These are phyloP conservation scores for Ceratocystis huliohia DNA, from an alignment of 2,329 filamentous ascomycete genomes.

Conservation along the genomic window DNA sequence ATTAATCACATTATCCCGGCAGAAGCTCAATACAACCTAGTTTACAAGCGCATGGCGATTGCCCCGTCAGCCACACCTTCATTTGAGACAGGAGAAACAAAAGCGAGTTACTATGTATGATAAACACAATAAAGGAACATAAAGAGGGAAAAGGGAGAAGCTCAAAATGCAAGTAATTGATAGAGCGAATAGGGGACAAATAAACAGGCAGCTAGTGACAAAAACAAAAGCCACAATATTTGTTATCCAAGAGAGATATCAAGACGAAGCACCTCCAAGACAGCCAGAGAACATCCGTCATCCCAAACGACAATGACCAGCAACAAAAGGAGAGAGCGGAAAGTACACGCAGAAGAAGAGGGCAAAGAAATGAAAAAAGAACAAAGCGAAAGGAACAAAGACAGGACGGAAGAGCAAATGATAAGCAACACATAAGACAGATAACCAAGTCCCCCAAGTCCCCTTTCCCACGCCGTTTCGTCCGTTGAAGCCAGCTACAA, in stretches of 20 bases:
- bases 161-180: neutral
- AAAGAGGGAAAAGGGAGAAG: neutral
- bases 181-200: neutral
- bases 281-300: neutral
- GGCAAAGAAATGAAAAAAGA: neutral
- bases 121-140: neutral
- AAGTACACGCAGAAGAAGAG: neutral
- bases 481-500: neutral
- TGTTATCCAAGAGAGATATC: conserved; percentile 10
- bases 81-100: neutral
- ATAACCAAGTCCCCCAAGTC: neutral
- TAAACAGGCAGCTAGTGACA: neutral
- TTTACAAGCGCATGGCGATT: no score
- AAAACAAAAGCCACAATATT: conserved; percentile 7
- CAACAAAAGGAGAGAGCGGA: neutral
- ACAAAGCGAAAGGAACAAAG: neutral
- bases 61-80: neutral
- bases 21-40: neutral
- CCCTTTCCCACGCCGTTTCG: neutral
- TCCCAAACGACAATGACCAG: neutral
- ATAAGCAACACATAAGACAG: neutral
- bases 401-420: neutral
- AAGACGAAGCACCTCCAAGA: conserved; percentile 9
- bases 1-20: neutral
- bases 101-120: neutral